A percentile compares a stretch with the other conserved stretches of the same genome.
Evolutionary conservation across 352 stramenopile genomes (phyloP).

Genomic region (Globisporangium rhizosaccharum): DNA sequence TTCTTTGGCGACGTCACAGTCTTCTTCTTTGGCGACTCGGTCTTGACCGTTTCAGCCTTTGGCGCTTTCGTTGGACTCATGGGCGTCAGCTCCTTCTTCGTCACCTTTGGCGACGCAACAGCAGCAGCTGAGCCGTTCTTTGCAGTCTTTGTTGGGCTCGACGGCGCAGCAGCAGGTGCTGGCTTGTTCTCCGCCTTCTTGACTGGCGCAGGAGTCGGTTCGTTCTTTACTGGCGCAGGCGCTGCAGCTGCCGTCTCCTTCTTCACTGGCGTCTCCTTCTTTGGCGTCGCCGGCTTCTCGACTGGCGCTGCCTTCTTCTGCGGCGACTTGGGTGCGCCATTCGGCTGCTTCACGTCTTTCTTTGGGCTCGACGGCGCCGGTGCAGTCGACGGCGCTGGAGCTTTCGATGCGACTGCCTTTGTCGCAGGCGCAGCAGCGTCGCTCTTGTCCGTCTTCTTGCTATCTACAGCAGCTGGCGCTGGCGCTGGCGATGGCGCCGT

Average conservation of each 20-base stretch:
- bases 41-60: conserved; percentile 8
- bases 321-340: conserved; percentile 16
- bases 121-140: conserved; percentile 6
- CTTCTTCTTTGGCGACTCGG: conserved; percentile 18
- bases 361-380: conserved; percentile 8
- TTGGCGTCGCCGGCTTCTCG: conserved; percentile 1
- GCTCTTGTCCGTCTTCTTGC: conserved; percentile 12
- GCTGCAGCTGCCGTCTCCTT: background rate
- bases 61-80: background rate
- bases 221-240: background rate
- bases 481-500: background rate
- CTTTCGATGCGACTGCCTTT: background rate
- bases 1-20: conserved; percentile 3
- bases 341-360: conserved; percentile 13
- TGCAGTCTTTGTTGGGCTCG: conserved; percentile 8
- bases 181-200: conserved; percentile 12
- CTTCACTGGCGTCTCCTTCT: conserved; percentile 5
- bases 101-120: background rate
- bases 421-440: background rate
- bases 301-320: conserved; percentile 12
- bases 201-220: background rate
- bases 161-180: conserved; percentile 1
- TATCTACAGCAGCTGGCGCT: conserved; percentile 3
- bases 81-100: background rate
- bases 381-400: background rate